Conservation (phyloP, 257 asterid genomes). For the Osmanthus fragrans region DNA sequence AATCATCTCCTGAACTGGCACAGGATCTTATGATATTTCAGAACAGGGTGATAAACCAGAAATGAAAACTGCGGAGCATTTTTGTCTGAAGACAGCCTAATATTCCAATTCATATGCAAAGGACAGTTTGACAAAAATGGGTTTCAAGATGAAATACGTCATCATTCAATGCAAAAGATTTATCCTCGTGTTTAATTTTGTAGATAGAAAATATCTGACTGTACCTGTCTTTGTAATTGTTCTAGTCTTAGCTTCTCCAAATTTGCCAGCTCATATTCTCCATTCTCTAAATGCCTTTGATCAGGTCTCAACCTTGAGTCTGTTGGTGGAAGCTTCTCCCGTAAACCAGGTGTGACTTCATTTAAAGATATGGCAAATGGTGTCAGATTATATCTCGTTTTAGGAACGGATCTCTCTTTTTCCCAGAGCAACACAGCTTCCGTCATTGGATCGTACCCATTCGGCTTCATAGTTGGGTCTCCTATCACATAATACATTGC, state of each 20-base stretch:
- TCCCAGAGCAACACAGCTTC: slow-evolving; percentile 96
- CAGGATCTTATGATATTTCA: neutral
- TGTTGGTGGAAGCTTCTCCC: slow-evolving; percentile 82
- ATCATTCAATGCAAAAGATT: neutral
- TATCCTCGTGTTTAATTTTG: slow-evolving; percentile 12
- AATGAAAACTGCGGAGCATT: neutral
- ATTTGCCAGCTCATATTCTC: slow-evolving; percentile 92
- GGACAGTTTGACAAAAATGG: neutral
- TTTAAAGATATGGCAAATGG: slow-evolving; percentile 91
- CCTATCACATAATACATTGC: slow-evolving; percentile 96
- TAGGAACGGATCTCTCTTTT: slow-evolving; percentile 72
- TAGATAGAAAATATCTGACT: neutral
- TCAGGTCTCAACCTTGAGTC: slow-evolving; percentile 97
- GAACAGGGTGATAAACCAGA: neutral
- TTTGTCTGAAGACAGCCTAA: neutral
- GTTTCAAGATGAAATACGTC: slow-evolving; percentile 11
- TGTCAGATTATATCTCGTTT: slow-evolving; percentile 91
- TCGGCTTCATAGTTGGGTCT: slow-evolving; percentile 88
- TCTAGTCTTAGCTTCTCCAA: slow-evolving; percentile 97
- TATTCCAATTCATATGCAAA: neutral
- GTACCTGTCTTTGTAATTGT: slow-evolving; percentile 97
- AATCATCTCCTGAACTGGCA: neutral
- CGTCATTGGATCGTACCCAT: slow-evolving; percentile 97
- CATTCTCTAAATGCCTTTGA: slow-evolving; percentile 93
- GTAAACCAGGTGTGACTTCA: slow-evolving; percentile 78